phyloP scores from a whole-genome alignment of 345 rosid species.

The Erodium maritimum region DNA sequence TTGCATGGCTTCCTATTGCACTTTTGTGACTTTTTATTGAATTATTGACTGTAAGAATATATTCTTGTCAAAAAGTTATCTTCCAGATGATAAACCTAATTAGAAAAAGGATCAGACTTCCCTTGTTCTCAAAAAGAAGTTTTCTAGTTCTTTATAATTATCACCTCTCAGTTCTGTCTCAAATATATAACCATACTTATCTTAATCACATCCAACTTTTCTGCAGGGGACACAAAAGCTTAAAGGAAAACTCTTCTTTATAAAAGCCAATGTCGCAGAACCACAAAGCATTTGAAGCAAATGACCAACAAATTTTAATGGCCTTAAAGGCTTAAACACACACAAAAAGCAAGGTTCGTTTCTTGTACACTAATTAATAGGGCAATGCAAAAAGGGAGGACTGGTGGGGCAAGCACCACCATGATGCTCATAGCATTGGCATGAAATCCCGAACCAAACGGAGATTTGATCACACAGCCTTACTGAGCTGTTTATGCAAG shows the following conservation, averaged over 20 bases:
- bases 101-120: too few relatives aligned
- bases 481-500: too few relatives aligned
- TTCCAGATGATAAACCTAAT: neutral
- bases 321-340: neutral
- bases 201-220: too few relatives aligned
- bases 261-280: neutral
- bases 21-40: neutral
- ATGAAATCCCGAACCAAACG: too few relatives aligned
- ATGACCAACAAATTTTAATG: neutral
- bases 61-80: neutral
- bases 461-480: too few relatives aligned
- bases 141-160: too few relatives aligned
- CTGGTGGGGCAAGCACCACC: neutral
- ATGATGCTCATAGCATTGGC: too few relatives aligned
- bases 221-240: neutral
- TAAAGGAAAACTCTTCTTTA: neutral
- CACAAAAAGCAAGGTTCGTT: neutral
- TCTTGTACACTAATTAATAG: neutral
- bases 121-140: too few relatives aligned
- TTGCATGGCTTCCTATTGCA: neutral
- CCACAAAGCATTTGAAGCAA: neutral
- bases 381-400: neutral
- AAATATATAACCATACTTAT: neutral
- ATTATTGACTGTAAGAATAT: neutral
- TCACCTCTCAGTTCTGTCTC: too few relatives aligned